Evolutionary conservation across 352 stramenopile genomes (phyloP).

Genomic region (Phytopythium boreale): DNA sequence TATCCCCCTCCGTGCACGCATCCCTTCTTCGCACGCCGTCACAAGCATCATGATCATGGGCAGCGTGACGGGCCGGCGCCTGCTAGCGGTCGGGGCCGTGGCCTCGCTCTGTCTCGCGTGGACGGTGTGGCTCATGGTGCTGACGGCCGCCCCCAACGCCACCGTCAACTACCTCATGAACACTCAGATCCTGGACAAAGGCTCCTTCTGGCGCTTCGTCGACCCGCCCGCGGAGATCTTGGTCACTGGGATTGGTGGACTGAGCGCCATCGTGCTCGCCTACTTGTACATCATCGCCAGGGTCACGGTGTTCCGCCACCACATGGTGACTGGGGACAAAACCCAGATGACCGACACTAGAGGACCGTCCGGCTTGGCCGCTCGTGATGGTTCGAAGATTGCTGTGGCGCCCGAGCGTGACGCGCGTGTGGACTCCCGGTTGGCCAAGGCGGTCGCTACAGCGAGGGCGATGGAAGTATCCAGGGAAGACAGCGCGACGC

Average conservation of each 20-base stretch:
- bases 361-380: no score
- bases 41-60: background rate
- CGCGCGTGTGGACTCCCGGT: background rate
- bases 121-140: conserved; percentile 9
- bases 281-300: conserved; percentile 4
- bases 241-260: background rate
- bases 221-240: background rate
- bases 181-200: conserved; percentile 9
- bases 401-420: background rate
- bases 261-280: background rate
- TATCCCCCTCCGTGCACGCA: no score
- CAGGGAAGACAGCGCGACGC: background rate
- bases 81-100: background rate
- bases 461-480: background rate
- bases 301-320: background rate
- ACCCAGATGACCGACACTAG: no score
- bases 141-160: conserved; percentile 10
- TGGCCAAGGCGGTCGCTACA: background rate
- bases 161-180: conserved; percentile 12
- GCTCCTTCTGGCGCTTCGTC: conserved; percentile 13
- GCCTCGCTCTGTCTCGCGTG: conserved; percentile 8
- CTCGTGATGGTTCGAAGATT: background rate
- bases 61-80: background rate
- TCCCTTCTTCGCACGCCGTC: background rate
- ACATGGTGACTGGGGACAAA: no score